These are phyloP conservation scores for Paecilomyces sp. DNA, from an alignment of 2,329 filamentous ascomycete genomes.

Conservation along the genomic window DNA sequence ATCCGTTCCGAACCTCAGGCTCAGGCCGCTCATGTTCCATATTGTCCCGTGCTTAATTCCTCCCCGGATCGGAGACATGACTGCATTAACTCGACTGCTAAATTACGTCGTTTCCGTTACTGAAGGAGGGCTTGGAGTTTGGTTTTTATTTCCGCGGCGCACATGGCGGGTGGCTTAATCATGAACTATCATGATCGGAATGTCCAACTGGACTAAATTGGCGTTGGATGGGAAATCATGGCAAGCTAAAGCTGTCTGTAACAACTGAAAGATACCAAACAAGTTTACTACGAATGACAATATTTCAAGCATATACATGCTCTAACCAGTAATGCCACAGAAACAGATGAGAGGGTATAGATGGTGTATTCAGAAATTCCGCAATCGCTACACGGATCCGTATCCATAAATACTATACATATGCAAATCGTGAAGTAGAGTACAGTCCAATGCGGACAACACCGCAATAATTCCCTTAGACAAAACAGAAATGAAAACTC, in stretches of 20 bases:
- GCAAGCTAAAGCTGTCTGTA: neutral
- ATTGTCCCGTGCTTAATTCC: neutral
- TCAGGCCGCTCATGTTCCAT: neutral
- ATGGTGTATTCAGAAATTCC: neutral
- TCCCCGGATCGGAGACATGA: neutral
- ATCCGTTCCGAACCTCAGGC: neutral
- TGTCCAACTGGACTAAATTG: neutral
- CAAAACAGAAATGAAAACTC: neutral
- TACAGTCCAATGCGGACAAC: neutral
- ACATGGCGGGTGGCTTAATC: neutral
- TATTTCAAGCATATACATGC: neutral
- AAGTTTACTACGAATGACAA: neutral
- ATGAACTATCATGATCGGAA: neutral
- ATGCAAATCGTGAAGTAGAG: neutral
- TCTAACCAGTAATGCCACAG: too few relatives aligned
- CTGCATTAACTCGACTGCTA: neutral
- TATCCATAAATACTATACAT: neutral
- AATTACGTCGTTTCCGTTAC: neutral
- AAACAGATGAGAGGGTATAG: too few relatives aligned
- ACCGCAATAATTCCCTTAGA: neutral
- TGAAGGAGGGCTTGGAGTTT: neutral
- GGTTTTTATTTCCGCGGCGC: neutral
- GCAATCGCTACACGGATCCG: neutral
- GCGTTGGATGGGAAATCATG: neutral
- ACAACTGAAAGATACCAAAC: neutral